Conservation (phyloP, 768 basidiomycete genomes). For the Tricholoma hemisulphureum region DNA sequence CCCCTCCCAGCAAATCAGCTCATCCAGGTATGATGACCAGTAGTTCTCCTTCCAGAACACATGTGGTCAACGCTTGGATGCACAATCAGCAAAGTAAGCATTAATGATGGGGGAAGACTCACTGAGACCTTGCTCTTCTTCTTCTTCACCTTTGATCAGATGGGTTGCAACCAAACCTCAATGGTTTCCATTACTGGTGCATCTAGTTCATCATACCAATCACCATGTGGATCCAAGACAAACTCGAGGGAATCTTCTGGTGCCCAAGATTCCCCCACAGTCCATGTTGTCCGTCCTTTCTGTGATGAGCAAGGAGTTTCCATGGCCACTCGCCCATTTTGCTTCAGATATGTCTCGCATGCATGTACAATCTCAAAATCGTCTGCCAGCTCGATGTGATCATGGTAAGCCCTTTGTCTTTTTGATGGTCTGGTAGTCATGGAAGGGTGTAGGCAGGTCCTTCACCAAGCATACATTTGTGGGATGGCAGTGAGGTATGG, state of each 20-base stretch:
- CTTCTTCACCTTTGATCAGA: neutral
- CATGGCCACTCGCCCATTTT: neutral
- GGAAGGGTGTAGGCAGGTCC: too few species aligned
- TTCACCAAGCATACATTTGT: too few species aligned
- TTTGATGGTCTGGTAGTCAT: too few species aligned
- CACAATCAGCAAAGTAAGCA: neutral
- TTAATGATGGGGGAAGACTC: neutral
- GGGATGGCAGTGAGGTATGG: too few species aligned
- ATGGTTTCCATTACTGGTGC: neutral
- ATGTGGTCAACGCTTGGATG: neutral
- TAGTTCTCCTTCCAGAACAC: slow-evolving; percentile 5
- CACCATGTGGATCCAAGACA: slow-evolving; percentile 7
- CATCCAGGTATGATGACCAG: slow-evolving; percentile 8
- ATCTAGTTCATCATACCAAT: slow-evolving; percentile 4
- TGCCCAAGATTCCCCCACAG: neutral
- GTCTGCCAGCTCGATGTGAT: neutral
- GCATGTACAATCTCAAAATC: slow-evolving; percentile 1
- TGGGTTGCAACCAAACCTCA: neutral
- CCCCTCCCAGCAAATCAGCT: too few species aligned
- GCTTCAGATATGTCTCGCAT: neutral
- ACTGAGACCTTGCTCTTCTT: slow-evolving; percentile 1
- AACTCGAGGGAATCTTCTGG: slow-evolving; percentile 1
- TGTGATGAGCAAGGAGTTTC: neutral
- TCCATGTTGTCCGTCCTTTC: neutral
- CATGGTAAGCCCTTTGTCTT: neutral